Conservation (phyloP, 2,329 filamentous ascomycete genomes). For the Gaeumannomyces tritici region DNA sequence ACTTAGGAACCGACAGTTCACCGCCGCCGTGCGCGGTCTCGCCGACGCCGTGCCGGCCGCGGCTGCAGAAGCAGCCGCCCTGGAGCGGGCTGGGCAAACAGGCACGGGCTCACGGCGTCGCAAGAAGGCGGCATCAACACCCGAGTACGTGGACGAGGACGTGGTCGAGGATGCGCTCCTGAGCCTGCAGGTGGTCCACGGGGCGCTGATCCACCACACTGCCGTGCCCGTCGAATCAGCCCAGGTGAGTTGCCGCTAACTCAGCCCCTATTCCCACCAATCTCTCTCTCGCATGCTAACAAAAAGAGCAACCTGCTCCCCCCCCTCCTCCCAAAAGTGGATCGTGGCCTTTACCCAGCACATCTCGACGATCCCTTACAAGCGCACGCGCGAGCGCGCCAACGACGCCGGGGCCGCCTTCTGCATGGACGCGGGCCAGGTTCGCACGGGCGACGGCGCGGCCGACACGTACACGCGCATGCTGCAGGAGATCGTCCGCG, state of each 20-base stretch:
- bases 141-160: constrained; percentile 54
- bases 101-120: constrained; percentile 19
- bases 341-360: constrained; percentile 68
- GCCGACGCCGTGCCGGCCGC: constrained; percentile 17
- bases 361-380: constrained; percentile 67
- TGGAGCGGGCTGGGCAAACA: constrained; percentile 10
- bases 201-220: constrained; percentile 62
- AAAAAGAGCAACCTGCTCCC: not conserved
- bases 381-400: constrained; percentile 38
- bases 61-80: not conserved
- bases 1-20: constrained; percentile 57
- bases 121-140: constrained; percentile 28
- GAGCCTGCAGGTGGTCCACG: constrained; percentile 58
- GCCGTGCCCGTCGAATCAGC: constrained; percentile 51
- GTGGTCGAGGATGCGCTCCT: constrained; percentile 62
- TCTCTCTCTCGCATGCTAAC: not conserved
- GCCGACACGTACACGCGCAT: constrained; percentile 63
- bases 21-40: constrained; percentile 49
- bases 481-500: constrained; percentile 64
- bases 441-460: constrained; percentile 56
- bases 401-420: constrained; percentile 50
- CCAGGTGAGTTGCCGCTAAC: constrained; percentile 20
- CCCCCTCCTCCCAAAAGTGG: constrained; percentile 37
- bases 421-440: constrained; percentile 72
- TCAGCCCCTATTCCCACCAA: not conserved